These are phyloP conservation scores for Arthromyces matolae DNA, from an alignment of 768 basidiomycete genomes.

Conservation along the genomic window DNA sequence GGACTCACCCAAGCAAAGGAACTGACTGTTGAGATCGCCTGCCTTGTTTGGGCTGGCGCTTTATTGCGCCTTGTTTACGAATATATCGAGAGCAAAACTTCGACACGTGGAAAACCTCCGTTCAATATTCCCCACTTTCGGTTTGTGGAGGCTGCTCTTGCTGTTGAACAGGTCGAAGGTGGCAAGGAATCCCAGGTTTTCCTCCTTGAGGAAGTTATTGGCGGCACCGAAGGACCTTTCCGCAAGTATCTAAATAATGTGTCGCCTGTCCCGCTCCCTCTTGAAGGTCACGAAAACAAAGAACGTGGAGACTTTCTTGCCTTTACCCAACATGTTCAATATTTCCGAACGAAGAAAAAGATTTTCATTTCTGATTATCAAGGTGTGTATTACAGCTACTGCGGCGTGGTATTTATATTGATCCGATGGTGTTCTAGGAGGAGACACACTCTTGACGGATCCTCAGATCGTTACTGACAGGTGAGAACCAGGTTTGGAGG, in stretches of 20 bases:
- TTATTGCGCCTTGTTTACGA: constrained; percentile 17
- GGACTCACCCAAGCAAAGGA: constrained; percentile 15
- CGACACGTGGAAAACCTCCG: not conserved
- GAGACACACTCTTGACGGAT: constrained; percentile 1
- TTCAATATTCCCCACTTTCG: constrained; percentile 15
- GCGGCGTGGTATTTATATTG: not conserved
- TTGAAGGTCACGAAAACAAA: not conserved
- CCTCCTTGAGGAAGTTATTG: constrained; percentile 19
- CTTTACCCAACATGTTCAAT: constrained; percentile 26
- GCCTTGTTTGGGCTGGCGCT: constrained; percentile 20
- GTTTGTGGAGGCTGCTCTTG: constrained; percentile 16
- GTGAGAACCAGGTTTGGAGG: not conserved
- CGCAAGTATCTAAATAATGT: constrained; percentile 24
- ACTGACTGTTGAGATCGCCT: constrained; percentile 18
- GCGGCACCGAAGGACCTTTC: constrained; percentile 11
- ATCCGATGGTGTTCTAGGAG: not conserved
- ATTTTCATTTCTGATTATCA: constrained; percentile 25
- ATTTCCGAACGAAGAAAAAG: constrained; percentile 16
- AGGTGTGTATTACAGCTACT: too few species aligned
- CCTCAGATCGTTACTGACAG: constrained; percentile 5
- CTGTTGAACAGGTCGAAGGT: not conserved
- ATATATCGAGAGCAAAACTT: constrained; percentile 4
- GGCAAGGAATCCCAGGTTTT: constrained; percentile 8
- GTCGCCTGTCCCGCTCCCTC: constrained; percentile 9
- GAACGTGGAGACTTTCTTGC: constrained; percentile 17